Base-by-base conservation (phyloP, 805 yeast species). In the Groenewaldozyma salmanticensis region DNA sequence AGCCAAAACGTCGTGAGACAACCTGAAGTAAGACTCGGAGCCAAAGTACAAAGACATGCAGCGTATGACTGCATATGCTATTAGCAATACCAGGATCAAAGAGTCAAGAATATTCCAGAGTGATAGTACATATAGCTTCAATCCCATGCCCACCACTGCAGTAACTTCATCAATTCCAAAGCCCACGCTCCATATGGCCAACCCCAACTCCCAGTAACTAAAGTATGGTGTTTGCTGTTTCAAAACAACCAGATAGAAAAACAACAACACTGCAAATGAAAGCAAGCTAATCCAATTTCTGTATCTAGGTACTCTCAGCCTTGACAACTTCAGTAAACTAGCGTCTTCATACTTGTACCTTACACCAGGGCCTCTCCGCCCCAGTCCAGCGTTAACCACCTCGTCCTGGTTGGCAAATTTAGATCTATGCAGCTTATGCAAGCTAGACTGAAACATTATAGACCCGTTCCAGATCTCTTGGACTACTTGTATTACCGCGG, bases 101-200 rank as follows among this genome's bases (percentile, higher is more conserved):
- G 70, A 58, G 47, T 74, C 79, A 42, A 72, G 57, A 44, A 69
- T 59, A 33, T 71, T 71, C 79, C 79, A 74, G n/a, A 74, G 55
- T 16, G 74, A 67, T 49, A 70, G 61, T 39, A 65, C 68, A 44
- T 71, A 63, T 17, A 71, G 67, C 29, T 59, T 60, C 45, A 59
- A 62, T 40, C 75, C 74, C 5, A 73, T 71, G 37, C 65, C 66
- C 15, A 55, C 52, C 29, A 71, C 50, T 40, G 68, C 72, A 37
- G 64, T 55, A 15, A 70, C 38, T 44, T 71, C 70, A 44, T 73
- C 79, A 32, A 71, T 51, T 35, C 70, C 68, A 49, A 69, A 68
- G 37, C 71, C 72, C 19, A 72, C 43, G 2, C 70, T 67, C 55
- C 74, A 59, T 3, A 64, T 19, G 64, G 72, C 68, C 43, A 72